Base-by-base conservation (phyloP, 306 rosid species). In the Benincasa hispida region DNA sequence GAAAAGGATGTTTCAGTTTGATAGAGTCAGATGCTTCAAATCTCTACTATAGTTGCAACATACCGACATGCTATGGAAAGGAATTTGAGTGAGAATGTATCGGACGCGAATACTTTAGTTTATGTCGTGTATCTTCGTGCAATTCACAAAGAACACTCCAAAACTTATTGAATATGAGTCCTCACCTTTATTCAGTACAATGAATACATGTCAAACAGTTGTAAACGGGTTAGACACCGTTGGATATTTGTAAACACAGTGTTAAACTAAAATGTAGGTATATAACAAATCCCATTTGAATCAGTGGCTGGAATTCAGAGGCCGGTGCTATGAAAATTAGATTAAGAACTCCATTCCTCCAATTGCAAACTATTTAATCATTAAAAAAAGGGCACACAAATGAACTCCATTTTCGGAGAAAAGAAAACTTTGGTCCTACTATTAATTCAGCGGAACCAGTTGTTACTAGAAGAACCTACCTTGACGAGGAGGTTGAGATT, bases 401-500 rank as follows among this genome's bases (percentile, higher is more conserved):
- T 34, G 11, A 32, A 62, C 45, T 62, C 12, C 45, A 62, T 7
- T 61, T 11, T 15, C 2, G 13, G 5, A 63, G 11, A 63, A 8
- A 63, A 34, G 3, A 8, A 34, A 17, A 62, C 24, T 22, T 19
- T 17, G 12, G 2, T 63, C 27, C 72, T 8, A 22, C 27, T 18
- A 35, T 34, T 39, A 35, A 27, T 63, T 63, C 48, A 35, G 47
- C 1, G 12, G 47, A 17, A 63, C 1, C 8, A 34, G 48, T 19
- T 24, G 8, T 63, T 32, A 8, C 9, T 35, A 18, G 6, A 63
- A 63, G 24, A 34, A 1, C 75, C 68, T 12, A 87, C 96, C 89
- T 87, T 88, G 21, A 90, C 96, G 62, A 85, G 86, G 57, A 90
- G 92, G 75, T 88, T 87, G 79, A 85, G 88, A 80, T 90, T 85